Evolutionary conservation across 2,329 filamentous ascomycete species (phyloP).

Genomic region (Rutstroemia sp.): DNA sequence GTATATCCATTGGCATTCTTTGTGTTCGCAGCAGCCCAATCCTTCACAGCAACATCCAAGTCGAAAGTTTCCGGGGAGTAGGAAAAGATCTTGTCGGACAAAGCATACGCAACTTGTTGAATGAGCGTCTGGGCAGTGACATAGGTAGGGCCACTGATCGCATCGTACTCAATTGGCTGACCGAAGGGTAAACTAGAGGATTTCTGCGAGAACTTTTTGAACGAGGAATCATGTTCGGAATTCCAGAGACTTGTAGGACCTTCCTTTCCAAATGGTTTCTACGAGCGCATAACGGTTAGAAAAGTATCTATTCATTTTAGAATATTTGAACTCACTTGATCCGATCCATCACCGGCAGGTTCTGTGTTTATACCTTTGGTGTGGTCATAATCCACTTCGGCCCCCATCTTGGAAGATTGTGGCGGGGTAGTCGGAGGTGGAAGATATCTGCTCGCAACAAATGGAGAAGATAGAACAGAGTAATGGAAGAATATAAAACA

Average conservation of each 20-base stretch:
- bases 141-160: conserved; percentile 82
- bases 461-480: neutral
- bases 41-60: conserved; percentile 72
- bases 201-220: conserved; percentile 24
- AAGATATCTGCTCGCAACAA: neutral
- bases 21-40: conserved; percentile 64
- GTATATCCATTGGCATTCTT: conserved; percentile 76
- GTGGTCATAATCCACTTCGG: conserved; percentile 19
- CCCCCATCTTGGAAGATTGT: conserved; percentile 17
- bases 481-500: neutral
- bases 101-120: conserved; percentile 89
- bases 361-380: conserved; percentile 22
- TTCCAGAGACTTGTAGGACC: conserved; percentile 27
- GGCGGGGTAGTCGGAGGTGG: neutral
- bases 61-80: conserved; percentile 94
- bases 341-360: conserved; percentile 18
- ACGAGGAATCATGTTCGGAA: conserved; percentile 18
- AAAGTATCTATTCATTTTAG: too few species aligned
- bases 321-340: conserved; percentile 14
- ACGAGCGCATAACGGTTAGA: conserved; percentile 2
- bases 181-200: conserved; percentile 52
- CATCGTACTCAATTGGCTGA: conserved; percentile 43
- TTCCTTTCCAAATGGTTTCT: conserved; percentile 25
- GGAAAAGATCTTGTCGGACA: conserved; percentile 96
- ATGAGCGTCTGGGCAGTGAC: conserved; percentile 87